Evolutionary conservation across 2,329 filamentous ascomycete genomes (phyloP).

Genomic region (Incumbomyces delicatus): DNA sequence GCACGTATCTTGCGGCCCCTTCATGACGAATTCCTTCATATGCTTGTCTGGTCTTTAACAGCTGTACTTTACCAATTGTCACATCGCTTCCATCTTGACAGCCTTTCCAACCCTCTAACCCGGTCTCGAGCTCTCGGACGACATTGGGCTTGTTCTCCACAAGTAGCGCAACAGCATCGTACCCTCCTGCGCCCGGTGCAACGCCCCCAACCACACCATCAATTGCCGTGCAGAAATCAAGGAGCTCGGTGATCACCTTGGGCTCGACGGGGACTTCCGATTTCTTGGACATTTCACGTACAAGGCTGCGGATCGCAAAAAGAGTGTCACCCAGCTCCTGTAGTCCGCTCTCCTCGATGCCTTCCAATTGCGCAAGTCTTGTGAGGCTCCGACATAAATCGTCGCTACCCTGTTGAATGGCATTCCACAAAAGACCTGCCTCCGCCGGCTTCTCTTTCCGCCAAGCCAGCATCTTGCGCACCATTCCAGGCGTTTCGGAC

Average conservation of each 20-base stretch:
- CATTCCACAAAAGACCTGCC: slow-evolving; percentile 63
- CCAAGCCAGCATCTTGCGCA: slow-evolving; percentile 83
- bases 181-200: slow-evolving; percentile 88
- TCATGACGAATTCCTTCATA: slow-evolving; percentile 36
- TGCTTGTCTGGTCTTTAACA: slow-evolving; percentile 37
- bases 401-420: slow-evolving; percentile 66
- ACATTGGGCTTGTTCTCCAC: slow-evolving; percentile 63
- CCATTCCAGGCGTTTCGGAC: slow-evolving; percentile 89
- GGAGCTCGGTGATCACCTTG: slow-evolving; percentile 66
- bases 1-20: slow-evolving; percentile 28
- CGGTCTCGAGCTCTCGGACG: slow-evolving; percentile 47
- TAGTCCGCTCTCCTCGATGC: slow-evolving; percentile 40
- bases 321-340: slow-evolving; percentile 44
- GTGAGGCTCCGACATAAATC: slow-evolving; percentile 56
- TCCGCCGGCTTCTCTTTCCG: slow-evolving; percentile 52
- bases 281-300: slow-evolving; percentile 64
- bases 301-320: slow-evolving; percentile 45
- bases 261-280: slow-evolving; percentile 86
- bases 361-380: slow-evolving; percentile 35
- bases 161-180: slow-evolving; percentile 76
- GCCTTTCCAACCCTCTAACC: slow-evolving; percentile 57
- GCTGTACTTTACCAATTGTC: slow-evolving; percentile 34
- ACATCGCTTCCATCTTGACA: slow-evolving; percentile 32
- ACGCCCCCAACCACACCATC: slow-evolving; percentile 82
- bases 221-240: slow-evolving; percentile 63